Conservation (phyloP, 202 grass and related monocot genomes). For the Zizania palustris region DNA sequence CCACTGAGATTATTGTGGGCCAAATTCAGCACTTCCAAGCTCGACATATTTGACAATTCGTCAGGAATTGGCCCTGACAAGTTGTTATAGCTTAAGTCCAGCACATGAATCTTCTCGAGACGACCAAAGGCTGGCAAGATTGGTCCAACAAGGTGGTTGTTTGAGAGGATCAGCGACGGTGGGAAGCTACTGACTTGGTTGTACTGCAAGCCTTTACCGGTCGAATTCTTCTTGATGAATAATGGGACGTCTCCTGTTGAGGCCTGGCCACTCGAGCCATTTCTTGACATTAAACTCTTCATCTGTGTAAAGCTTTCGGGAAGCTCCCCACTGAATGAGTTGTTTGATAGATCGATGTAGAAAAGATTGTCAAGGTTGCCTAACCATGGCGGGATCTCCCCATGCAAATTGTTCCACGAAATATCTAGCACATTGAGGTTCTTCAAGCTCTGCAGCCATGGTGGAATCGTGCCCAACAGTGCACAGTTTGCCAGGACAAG, state of each 20-base stretch:
- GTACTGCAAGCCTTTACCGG: constrained; percentile 64
- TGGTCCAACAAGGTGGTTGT: constrained; percentile 62
- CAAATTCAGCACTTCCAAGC: constrained; percentile 66
- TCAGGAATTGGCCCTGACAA: constrained; percentile 70
- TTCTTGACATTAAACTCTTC: constrained; percentile 54
- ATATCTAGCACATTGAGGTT: constrained; percentile 74
- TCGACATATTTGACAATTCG: constrained; percentile 68
- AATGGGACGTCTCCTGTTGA: constrained; percentile 58
- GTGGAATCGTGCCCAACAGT: constrained; percentile 55
- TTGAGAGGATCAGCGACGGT: constrained; percentile 59
- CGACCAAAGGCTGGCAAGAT: constrained; percentile 53
- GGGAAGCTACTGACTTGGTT: constrained; percentile 87
- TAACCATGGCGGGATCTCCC: constrained; percentile 57
- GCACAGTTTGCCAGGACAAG: constrained; percentile 75
- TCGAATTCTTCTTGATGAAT: constrained; percentile 69
- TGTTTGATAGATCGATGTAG: constrained; percentile 87
- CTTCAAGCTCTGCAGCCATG: constrained; percentile 57
- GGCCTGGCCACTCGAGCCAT: constrained; percentile 32
- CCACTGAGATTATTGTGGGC: constrained; percentile 77
- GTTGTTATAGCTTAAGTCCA: constrained; percentile 76
- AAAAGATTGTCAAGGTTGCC: constrained; percentile 70
- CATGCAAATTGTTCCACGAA: constrained; percentile 77
- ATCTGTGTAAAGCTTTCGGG: constrained; percentile 60
- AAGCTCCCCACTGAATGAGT: constrained; percentile 72
- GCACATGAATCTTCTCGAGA: constrained; percentile 59